Percentiles rank a stretch among this genome's conserved stretches.
Conservation (phyloP, 192 early-diverging fungal genomes). For the Helicostylum pulchrum region DNA sequence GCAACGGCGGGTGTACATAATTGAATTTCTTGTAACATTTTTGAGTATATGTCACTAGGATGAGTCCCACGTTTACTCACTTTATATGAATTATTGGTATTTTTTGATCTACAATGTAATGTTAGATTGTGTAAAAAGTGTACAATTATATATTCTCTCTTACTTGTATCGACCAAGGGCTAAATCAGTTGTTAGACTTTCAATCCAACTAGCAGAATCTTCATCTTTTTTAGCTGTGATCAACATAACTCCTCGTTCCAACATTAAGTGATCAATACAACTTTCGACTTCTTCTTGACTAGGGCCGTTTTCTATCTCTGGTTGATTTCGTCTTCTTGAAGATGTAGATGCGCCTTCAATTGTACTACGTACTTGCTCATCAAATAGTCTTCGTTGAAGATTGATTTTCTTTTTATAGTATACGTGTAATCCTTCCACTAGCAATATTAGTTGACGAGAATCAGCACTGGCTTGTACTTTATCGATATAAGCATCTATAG, state of each 20-base stretch:
- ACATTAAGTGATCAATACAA: conserved; percentile 31
- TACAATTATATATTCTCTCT: background rate
- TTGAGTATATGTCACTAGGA: conserved; percentile 35
- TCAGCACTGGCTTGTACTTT: conserved; percentile 13
- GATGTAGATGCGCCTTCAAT: background rate
- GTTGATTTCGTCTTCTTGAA: background rate
- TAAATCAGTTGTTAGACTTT: conserved; percentile 39
- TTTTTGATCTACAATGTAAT: conserved; percentile 14
- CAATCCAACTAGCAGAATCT: conserved; percentile 33
- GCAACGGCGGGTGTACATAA: conserved; percentile 38
- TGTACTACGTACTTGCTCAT: conserved; percentile 24
- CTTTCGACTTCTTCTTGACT: conserved; percentile 29
- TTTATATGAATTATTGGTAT: conserved; percentile 23
- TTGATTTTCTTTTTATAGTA: conserved; percentile 31
- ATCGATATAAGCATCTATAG: conserved; percentile 20
- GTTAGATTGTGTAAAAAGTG: background rate
- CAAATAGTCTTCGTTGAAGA: conserved; percentile 18
- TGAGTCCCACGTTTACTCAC: conserved; percentile 31
- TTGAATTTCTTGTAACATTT: conserved; percentile 45
- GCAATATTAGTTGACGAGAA: conserved; percentile 32
- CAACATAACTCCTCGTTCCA: conserved; percentile 36
- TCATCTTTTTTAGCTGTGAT: conserved; percentile 32
- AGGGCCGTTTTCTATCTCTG: background rate
- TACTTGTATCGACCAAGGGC: conserved; percentile 39
- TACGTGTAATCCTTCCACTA: conserved; percentile 39